Evolutionary conservation across 768 basidiomycete species (phyloP).

Genomic region (Rhodotorula babjevae): DNA sequence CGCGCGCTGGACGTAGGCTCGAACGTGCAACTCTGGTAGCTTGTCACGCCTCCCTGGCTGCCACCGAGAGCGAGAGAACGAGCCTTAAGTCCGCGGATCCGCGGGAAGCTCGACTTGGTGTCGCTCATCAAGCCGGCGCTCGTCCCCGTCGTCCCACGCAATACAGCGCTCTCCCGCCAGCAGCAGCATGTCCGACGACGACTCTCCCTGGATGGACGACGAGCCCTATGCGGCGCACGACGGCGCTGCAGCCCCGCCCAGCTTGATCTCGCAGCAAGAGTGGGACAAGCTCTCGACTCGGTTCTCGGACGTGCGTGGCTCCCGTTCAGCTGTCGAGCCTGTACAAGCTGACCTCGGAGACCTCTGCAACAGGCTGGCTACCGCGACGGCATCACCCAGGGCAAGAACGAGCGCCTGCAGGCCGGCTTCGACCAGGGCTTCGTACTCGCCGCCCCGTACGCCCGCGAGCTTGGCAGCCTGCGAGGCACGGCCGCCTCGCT

Average conservation of each 20-base stretch:
- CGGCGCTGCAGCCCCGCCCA: neutral
- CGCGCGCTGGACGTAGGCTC: neutral
- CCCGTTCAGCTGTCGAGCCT: rapidly evolving
- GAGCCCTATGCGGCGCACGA: neutral
- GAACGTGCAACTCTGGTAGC: neutral
- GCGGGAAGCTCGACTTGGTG: neutral
- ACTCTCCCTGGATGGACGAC: slow-evolving; percentile 32
- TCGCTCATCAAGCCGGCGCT: too few species aligned
- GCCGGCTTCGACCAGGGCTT: slow-evolving; percentile 86
- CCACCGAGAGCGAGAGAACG: neutral
- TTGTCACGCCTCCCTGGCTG: too few species aligned
- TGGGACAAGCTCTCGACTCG: slow-evolving; percentile 36
- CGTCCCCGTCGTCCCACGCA: too few species aligned
- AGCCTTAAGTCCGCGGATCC: neutral
- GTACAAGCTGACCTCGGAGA: neutral
- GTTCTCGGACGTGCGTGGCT: slow-evolving; percentile 29
- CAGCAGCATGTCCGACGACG: slow-evolving; percentile 7
- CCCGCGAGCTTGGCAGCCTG: slow-evolving; percentile 69
- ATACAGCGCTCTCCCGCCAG: too few species aligned
- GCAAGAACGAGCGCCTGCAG: slow-evolving; percentile 81
- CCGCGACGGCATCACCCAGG: slow-evolving; percentile 89
- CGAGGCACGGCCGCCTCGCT: slow-evolving; percentile 67
- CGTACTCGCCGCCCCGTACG: slow-evolving; percentile 65
- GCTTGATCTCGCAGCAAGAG: slow-evolving; percentile 31
- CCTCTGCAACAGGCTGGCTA: slow-evolving; percentile 66